phyloP scores from a whole-genome alignment of 2,329 filamentous ascomycete genomes.

The Chrysoporthe austroafricana region DNA sequence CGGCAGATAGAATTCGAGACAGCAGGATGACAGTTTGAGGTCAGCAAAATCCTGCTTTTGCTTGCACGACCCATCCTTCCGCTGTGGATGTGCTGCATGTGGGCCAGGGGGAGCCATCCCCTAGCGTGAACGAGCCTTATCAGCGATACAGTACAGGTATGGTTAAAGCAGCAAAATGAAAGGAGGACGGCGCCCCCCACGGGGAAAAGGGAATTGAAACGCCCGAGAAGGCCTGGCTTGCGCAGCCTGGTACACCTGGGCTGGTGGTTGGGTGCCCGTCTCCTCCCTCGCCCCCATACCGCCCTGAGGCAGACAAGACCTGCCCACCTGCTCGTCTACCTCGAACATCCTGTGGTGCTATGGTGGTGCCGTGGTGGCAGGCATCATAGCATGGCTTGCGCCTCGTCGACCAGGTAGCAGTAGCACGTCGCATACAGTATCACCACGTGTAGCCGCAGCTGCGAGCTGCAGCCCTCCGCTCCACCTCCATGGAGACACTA shows the following conservation, averaged over 20 bases:
- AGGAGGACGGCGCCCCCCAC: slow-evolving; percentile 3
- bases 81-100: slow-evolving; percentile 1
- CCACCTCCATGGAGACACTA: no score
- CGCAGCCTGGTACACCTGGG: neutral
- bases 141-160: neutral
- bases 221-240: neutral
- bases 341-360: no score
- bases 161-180: neutral
- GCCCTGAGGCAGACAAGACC: neutral
- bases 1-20: slow-evolving; percentile 5
- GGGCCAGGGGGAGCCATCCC: neutral
- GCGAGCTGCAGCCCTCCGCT: no score
- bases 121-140: neutral
- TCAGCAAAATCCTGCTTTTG: neutral
- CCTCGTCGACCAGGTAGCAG: no score
- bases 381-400: no score
- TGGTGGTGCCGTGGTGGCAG: no score
- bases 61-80: neutral
- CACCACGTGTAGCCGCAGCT: no score
- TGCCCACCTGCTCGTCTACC: neutral
- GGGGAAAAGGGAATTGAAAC: slow-evolving; percentile 4
- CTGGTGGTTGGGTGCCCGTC: no score
- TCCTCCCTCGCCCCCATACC: no score
- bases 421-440: no score
- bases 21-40: neutral